Base-by-base conservation (phyloP, 495 filamentous ascomycete species). In the Talaromyces borbonicus region DNA sequence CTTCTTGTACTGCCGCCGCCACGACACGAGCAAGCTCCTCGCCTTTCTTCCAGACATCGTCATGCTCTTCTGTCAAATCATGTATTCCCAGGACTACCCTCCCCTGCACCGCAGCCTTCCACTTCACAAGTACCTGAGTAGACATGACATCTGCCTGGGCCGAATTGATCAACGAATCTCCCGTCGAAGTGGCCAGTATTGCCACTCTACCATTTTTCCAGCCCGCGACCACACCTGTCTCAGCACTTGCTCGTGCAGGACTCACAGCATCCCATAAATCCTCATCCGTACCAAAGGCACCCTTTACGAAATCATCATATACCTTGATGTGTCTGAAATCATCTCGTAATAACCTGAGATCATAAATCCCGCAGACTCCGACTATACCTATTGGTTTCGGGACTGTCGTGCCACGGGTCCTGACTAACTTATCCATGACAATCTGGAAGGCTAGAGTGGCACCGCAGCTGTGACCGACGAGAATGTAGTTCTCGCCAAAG, bases 391-490 rank as follows among this genome's bases (percentile, higher is more conserved):
- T 50, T 0, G 74, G 73, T 26, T 59, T 52, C 23, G 51, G 52
- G 5, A 47, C 33, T 9, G 37, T 37, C 35, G 33, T 61, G 55
- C 7, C 6, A 8, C 30, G 5, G 5, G 32, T 39, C 9, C 49
- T 40, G 1, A 52, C 42, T 0, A 56, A 42, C 19, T 63, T 51
- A 12, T 61, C 54, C 75, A 81, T 79, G 8, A 79, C 70, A 1
- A 76, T 52, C 61, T 92, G 85, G 51, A 87, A 79, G 0, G 79
- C 79, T 9, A 95, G 60, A 0, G 80, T 82, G 0, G 75, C 87
- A 9, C 89, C 89, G 32, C 79, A 83, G 31, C 76, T 83, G 58
- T 95, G 88, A 0, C 89, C 89, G 1, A 78, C 67, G 0, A 95
- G 71, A 5, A 90, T 56, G 53, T 84, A 87, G 20, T 58, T 45